Evolutionary conservation across 352 stramenopile species (phyloP).

Genomic region (Phytophthora crassamura): DNA sequence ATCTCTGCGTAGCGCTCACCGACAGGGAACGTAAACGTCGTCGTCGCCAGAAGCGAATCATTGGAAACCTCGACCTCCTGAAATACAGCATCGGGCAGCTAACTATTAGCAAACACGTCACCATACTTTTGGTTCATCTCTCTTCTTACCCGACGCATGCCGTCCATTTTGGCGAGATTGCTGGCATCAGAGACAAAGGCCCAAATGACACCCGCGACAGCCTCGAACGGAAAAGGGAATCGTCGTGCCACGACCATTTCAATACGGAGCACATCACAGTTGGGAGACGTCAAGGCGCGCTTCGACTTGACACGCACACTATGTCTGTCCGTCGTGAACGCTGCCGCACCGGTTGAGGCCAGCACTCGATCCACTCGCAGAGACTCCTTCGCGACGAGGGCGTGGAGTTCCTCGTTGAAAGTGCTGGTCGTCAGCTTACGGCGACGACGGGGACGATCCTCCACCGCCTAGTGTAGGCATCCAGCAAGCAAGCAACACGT

Average conservation of each 20-base stretch:
- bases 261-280: conserved; percentile 28
- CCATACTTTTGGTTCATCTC: background rate
- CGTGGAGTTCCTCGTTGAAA: conserved; percentile 35
- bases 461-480: background rate
- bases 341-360: conserved; percentile 4
- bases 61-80: conserved; percentile 30
- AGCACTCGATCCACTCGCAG: conserved; percentile 32
- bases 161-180: conserved; percentile 26
- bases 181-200: conserved; percentile 34
- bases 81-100: background rate
- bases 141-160: conserved; percentile 18
- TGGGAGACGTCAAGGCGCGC: conserved; percentile 7
- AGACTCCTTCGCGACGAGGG: conserved; percentile 26
- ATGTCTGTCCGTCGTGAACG: conserved; percentile 32
- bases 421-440: conserved; percentile 7
- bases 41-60: conserved; percentile 38
- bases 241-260: conserved; percentile 32
- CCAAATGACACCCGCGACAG: conserved; percentile 42
- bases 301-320: conserved; percentile 33
- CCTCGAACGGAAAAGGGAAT: conserved; percentile 44
- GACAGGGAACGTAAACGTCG: conserved; percentile 29
- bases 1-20: conserved; percentile 14
- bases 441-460: background rate
- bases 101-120: background rate
- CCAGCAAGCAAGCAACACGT: background rate